Base-by-base conservation (phyloP, 1,139 yeast species). In the Hansenula lynferdii region DNA sequence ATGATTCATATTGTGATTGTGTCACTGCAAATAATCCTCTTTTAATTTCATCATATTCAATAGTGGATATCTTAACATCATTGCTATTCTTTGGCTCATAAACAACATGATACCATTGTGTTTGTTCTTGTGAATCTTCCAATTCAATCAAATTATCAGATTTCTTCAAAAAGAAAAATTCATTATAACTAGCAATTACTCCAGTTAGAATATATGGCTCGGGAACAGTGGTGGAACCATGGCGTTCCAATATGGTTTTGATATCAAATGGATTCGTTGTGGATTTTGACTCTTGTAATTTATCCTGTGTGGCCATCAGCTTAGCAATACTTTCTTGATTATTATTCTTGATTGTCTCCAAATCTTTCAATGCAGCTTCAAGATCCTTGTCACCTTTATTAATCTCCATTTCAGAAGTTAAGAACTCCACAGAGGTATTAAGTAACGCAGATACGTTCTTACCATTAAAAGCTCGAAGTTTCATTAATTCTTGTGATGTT, bases 151-250 rank as follows among this genome's bases (percentile, higher is more conserved):
- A 14, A 14, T 12, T 29, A 25, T 18, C 28, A 11, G 24, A 7
- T 17, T 36, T 42, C 26, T 27, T 40, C 25, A 51, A 40, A 35
- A 49, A 61, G 22, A 51, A 60, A 40, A 58, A 64, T 15, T 51
- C 53, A 4, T 42, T 37, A 10, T 57, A 52, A 30, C 49, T 56
- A 8, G 62, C 27, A 2, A 64, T 50, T 3, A 61, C 56, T 24
- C 60, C 60, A 9, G 53, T 50, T 3, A 65, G 43, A 7, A 62
- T 36, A 52, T 62, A 62, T 7, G 67, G 64, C 25, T 62, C 67
- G 12, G 54, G 33, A 10, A n/a, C n/a, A n/a, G n/a, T n/a, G n/a
- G 42, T 17, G 1, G 21, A 31, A 16, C 48, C 51, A 12, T 35
- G 21, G 3, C 48, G 47, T 5, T 47, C 44, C 26, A 61, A 30